Conservation (phyloP, 768 basidiomycete species). For the Infundibulicybe gibba region DNA sequence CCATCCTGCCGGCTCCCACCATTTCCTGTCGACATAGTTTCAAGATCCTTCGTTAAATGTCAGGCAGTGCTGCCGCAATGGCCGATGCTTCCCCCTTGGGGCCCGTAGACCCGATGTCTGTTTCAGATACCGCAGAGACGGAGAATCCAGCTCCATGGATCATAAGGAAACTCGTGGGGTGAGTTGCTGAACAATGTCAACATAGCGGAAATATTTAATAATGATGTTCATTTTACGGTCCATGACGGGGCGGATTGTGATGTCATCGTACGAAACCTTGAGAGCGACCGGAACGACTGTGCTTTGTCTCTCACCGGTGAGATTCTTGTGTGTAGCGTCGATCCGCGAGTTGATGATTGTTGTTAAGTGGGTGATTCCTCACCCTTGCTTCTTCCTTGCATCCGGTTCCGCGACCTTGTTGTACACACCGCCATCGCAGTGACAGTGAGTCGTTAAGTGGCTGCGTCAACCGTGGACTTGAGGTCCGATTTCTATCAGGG, state of each 20-base stretch:
- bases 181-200: conserved; percentile 24
- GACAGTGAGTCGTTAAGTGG: conserved; percentile 38
- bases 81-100: conserved; percentile 26
- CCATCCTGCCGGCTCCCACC: too few relatives aligned
- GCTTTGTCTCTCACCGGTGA: conserved; percentile 58
- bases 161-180: conserved; percentile 60
- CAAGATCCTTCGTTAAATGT: conserved; percentile 5
- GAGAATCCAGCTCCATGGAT: conserved; percentile 63
- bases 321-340: conserved; percentile 10
- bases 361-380: conserved; percentile 58
- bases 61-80: too few relatives aligned
- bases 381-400: conserved; percentile 58
- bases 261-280: conserved; percentile 62
- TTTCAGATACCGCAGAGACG: conserved; percentile 36
- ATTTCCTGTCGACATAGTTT: background rate
- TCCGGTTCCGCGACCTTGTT: conserved; percentile 59
- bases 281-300: conserved; percentile 56
- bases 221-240: conserved; percentile 29
- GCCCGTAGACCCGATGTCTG: conserved; percentile 43
- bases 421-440: conserved; percentile 59
- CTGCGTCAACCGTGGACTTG: background rate
- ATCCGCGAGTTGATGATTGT: background rate
- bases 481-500: conserved; percentile 22
- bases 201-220: background rate
- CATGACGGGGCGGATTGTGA: conserved; percentile 58